These are phyloP conservation scores for Candida michaelii DNA, from an alignment of 805 yeast genomes.

Conservation along the genomic window DNA sequence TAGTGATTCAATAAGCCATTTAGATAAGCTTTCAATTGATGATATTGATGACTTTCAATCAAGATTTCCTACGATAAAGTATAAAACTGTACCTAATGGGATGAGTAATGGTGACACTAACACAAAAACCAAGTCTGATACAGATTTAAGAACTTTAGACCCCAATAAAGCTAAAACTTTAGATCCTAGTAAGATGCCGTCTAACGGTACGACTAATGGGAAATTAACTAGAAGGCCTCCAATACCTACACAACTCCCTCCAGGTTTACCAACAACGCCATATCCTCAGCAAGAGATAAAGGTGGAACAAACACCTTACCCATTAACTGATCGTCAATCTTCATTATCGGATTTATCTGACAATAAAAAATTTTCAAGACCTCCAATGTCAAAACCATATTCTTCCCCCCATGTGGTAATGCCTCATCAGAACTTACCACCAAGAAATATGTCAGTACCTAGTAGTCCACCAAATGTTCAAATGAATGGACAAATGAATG, in stretches of 20 bases:
- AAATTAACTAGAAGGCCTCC: conserved; percentile 12
- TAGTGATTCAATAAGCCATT: conserved; percentile 6
- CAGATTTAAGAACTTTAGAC: neutral
- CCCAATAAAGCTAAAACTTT: neutral
- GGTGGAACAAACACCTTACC: conserved; percentile 14
- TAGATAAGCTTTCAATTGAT: conserved; percentile 4
- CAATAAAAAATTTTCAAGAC: neutral
- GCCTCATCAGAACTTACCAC: neutral
- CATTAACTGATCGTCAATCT: conserved; percentile 3
- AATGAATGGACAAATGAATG: no score
- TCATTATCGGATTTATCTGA: neutral
- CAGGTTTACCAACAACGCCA: conserved; percentile 15
- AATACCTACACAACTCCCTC: conserved; percentile 16
- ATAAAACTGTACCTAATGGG: neutral
- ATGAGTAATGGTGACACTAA: neutral
- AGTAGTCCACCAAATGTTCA: no score
- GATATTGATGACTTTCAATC: conserved; percentile 9
- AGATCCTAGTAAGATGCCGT: neutral
- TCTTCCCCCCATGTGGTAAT: conserved; percentile 2
- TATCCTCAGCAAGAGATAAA: conserved; percentile 12
- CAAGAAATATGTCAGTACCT: neutral
- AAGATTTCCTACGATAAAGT: conserved; percentile 9
- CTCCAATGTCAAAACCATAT: conserved; percentile 6
- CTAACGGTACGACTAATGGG: neutral
- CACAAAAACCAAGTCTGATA: neutral